Conservation (phyloP, 306 rosid species). For the Myrica gale region DNA sequence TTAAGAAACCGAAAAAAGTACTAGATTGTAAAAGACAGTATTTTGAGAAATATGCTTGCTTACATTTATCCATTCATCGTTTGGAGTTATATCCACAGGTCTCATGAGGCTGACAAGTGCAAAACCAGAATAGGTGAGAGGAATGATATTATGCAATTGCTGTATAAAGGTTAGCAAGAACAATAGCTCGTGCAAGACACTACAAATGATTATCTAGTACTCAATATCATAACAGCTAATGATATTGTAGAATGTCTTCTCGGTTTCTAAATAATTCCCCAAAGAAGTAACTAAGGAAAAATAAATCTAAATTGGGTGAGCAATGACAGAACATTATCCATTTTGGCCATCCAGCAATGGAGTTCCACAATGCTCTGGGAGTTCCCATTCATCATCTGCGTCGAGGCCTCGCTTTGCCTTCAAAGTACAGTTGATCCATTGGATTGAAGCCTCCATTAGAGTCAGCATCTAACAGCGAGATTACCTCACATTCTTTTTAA, state of each 20-base stretch:
- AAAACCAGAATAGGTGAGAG: constrained; percentile 28
- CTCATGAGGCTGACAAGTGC: constrained; percentile 78
- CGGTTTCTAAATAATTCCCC: constrained; percentile 3
- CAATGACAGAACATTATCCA: constrained; percentile 12
- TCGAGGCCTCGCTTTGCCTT: not conserved
- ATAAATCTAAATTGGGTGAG: not conserved
- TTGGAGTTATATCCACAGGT: constrained; percentile 88
- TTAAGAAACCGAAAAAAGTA: not conserved
- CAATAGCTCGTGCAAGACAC: constrained; percentile 3
- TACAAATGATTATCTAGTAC: constrained; percentile 16
- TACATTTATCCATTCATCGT: constrained; percentile 91
- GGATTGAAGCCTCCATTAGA: not conserved
- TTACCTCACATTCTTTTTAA: constrained; percentile 9
- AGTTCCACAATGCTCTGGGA: not conserved
- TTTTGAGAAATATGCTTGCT: constrained; percentile 39
- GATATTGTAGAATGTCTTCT: constrained; percentile 8
- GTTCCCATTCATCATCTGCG: too few relatives aligned
- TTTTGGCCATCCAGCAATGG: not conserved
- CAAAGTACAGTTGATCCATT: not conserved
- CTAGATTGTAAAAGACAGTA: constrained; percentile 12
- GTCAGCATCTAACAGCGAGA: too few relatives aligned
- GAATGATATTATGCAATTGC: constrained; percentile 7
- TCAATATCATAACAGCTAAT: constrained; percentile 17
- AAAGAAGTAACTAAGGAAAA: not conserved
- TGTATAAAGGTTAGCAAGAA: constrained; percentile 14